Evolutionary conservation across 345 rosid genomes (phyloP), one percentile per base, ranked within the genome.

Genomic region (Arabidopsis thaliana): DNA sequence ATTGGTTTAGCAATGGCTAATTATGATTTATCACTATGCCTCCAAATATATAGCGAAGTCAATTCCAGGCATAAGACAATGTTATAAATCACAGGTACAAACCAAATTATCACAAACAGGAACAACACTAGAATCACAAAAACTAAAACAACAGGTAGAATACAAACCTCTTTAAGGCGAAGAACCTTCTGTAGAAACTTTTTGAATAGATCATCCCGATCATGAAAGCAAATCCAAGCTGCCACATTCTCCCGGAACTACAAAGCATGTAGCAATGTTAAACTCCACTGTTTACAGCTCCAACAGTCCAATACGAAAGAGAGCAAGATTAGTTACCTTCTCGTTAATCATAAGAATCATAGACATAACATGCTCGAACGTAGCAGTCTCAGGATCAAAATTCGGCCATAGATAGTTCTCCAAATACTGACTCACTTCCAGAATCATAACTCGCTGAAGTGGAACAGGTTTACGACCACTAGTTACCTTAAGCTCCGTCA

Each of bases 181-280:
- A 95, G 83, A 76, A 92, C 97, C 81, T 92, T 83, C 73, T 84
- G 87, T 14, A 95, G 96, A 76, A 95, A 95, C 74, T 84, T 82
- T 74, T 65, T 84, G 82, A 95, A 95, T 5, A 80, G 80, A 57
- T 89, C 91, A 69, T 89, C 91, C 30, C 77, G 65, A 73, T 92
- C 97, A 67, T 95, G 85, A 83, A 95, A 95, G 82, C 98, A 95
- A 56, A 83, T 63, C 99, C 99, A 95, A 84, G 97, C 99, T 20
- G 90, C 91, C 71, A 95, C 97, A 76, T 92, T 92, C 91, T 95
- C 97, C 68, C 99, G 88, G 59, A 95, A 95, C 99, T 95, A 85
- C 81, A 85, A 79, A 68, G 51, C 67, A 22, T 10, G 45, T 75
- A 59, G 5, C 50, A 6, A 16, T 9, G 36, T 48, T n/a, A 63